These are phyloP conservation scores for Phyllosticta capitalensis DNA, from an alignment of 2,329 filamentous ascomycete genomes.

Conservation along the genomic window DNA sequence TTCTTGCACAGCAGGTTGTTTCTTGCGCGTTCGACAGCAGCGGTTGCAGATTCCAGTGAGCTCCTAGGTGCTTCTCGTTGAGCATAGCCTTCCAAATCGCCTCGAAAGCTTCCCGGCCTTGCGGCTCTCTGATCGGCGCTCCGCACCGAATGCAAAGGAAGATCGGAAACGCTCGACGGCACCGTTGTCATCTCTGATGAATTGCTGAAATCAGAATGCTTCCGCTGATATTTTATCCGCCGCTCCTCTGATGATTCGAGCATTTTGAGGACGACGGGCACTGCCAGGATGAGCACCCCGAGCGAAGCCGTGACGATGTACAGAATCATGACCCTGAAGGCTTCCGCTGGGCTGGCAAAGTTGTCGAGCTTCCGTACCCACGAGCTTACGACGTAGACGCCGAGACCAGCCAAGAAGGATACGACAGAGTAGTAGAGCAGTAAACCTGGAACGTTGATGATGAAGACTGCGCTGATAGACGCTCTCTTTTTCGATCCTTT, in stretches of 20 bases:
- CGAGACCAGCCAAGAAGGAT: constrained; percentile 12
- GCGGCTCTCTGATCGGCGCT: too few species aligned
- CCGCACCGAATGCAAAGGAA: not conserved
- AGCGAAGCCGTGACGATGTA: not conserved
- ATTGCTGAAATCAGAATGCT: not conserved
- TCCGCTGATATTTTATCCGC: too few species aligned
- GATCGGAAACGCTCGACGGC: not conserved
- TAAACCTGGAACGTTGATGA: constrained; percentile 10
- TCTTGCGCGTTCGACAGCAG: not conserved
- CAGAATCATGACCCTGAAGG: not conserved
- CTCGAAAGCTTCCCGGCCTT: too few species aligned
- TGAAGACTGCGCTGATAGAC: constrained; percentile 11
- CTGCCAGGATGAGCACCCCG: not conserved
- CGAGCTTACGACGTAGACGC: constrained; percentile 12
- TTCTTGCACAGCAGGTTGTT: not conserved
- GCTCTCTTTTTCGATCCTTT: too few species aligned
- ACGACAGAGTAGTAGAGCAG: constrained; percentile 12
- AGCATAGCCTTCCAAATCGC: not conserved
- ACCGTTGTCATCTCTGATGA: not conserved
- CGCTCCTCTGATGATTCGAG: not conserved
- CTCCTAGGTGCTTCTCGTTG: not conserved
- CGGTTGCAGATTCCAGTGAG: not conserved
- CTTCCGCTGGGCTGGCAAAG: not conserved
- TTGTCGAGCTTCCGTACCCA: not conserved
- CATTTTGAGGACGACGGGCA: not conserved